A percentile compares a stretch with the other conserved stretches of the same genome.
Conservation (phyloP, 148 eudicot species). For the Linanthus parryae region DNA sequence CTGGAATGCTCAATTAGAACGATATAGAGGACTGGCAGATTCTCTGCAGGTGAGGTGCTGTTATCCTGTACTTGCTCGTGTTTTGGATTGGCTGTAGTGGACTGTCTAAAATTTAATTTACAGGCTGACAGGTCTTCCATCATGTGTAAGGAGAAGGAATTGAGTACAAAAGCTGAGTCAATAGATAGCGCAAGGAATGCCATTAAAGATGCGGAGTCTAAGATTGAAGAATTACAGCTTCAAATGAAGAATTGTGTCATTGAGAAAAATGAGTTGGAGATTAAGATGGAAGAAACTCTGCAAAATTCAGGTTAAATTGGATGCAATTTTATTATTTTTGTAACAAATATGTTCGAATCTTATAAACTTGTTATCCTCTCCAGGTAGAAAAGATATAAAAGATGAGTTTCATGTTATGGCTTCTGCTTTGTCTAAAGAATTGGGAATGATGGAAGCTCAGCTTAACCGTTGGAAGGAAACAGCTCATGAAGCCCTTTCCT, state of each 20-base stretch:
- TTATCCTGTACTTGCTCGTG: slow-evolving; percentile 2
- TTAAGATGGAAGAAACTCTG: slow-evolving; percentile 84
- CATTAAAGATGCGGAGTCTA: slow-evolving; percentile 42
- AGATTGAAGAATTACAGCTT: slow-evolving; percentile 66
- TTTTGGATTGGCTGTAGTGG: slow-evolving; percentile 10
- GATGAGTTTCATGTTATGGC: slow-evolving; percentile 84
- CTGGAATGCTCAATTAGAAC: slow-evolving; percentile 73
- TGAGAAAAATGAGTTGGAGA: slow-evolving; percentile 80
- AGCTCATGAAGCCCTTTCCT: slow-evolving; percentile 67
- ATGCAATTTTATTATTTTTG: slow-evolving; percentile 8
- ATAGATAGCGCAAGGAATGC: slow-evolving; percentile 40
- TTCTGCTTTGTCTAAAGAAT: slow-evolving; percentile 84
- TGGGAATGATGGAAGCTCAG: slow-evolving; percentile 85
- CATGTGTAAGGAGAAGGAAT: slow-evolving; percentile 76
- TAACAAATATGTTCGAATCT: slow-evolving; percentile 3
- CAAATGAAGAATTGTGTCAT: slow-evolving; percentile 40
- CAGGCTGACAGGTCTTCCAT: slow-evolving; percentile 79
- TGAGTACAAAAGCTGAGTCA: slow-evolving; percentile 50
- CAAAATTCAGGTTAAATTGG: slow-evolving; percentile 73
- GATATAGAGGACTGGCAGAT: slow-evolving; percentile 56
- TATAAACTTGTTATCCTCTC: slow-evolving; percentile 9
- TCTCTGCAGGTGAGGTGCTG: slow-evolving; percentile 66
- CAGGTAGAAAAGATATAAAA: slow-evolving; percentile 86
- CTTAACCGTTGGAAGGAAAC: slow-evolving; percentile 81
- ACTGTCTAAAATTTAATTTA: slow-evolving; percentile 20